Evolutionary conservation across 176 grass and related monocot species (phyloP).

Genomic region (Triticum urartu): DNA sequence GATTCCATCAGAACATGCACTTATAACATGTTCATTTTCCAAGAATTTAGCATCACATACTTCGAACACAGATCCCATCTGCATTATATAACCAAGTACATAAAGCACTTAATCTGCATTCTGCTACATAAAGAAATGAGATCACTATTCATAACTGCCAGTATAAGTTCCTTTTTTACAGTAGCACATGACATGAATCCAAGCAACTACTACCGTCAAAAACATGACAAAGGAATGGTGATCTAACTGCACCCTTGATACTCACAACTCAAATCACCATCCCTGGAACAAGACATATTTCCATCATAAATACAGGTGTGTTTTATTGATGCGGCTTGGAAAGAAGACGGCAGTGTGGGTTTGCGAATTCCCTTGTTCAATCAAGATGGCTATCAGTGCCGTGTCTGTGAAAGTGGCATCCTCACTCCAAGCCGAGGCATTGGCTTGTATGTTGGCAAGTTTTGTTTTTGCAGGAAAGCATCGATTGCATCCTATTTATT

Average conservation of each 20-base stretch:
- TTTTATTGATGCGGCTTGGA: not conserved
- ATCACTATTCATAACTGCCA: not conserved
- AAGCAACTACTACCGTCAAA: not conserved
- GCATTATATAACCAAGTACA: conserved; percentile 25
- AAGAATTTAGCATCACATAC: conserved; percentile 92
- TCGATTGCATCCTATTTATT: too few relatives aligned
- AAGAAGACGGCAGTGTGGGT: not conserved
- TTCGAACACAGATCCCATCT: conserved; percentile 47
- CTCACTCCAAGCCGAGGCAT: too few relatives aligned
- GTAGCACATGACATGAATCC: not conserved
- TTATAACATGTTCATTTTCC: conserved; percentile 51
- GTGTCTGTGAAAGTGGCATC: too few relatives aligned
- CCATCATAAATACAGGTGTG: not conserved
- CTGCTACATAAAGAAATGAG: not conserved
- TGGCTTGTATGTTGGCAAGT: too few relatives aligned
- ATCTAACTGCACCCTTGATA: not conserved
- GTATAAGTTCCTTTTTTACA: not conserved
- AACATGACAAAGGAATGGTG: not conserved
- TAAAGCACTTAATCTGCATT: not conserved
- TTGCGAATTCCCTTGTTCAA: not conserved
- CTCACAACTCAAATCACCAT: not conserved
- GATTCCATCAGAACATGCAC: conserved; percentile 38
- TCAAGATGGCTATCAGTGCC: too few relatives aligned
- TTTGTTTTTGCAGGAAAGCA: too few relatives aligned
- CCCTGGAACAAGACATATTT: not conserved